Evolutionary conservation across 1,139 yeast species (phyloP), one percentile per base, ranked within the genome.

Genomic region (Yueomyces sp.): DNA sequence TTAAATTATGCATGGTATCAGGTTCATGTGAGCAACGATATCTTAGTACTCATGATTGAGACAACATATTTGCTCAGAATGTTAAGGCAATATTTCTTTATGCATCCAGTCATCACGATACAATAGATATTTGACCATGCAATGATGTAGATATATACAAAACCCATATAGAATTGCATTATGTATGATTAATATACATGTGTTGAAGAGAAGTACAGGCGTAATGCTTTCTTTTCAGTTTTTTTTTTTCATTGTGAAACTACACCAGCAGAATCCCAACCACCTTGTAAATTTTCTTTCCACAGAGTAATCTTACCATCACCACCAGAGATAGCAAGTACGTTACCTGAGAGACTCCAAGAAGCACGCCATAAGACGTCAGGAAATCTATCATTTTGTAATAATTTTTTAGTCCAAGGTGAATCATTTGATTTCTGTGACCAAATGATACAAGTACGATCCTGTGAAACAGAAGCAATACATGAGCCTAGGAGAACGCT

Each of bases 341-440:
- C 81, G 62, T 91, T 91, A 43, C 99, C 99, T 39, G 95, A 81
- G 54, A 87, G 73, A 26, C 96, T 86, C 98, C 98, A 91, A 52
- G 95, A 82, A 45, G 95, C 95, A 64, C 97, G 81, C 98, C 98
- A 93, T 54, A 94, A 86, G 34, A 89, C 96, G 59, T 91, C 98
- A 19, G 96, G 93, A 72, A 91, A 91, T 59, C 78, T 81, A 41
- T 85, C 95, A 34, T 75, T 74, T 42, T 81, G 77, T 59, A 93
- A 72, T 39, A 73, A 67, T 51, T 78, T 81, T 63, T 82, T 83
- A 62, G 79, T 79, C 99, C 98, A 93, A 46, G 71, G 70, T 3
- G 80, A 83, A 40, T 70, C 68, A 46, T 67, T 68, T 44, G 70
- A 75, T 50, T 81, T 89, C 57, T 78, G 80, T 27, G 95, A 81